Percentiles rank a stretch among this genome's conserved stretches.
Conservation (phyloP, 106 monocot species). For the Allium cepa region DNA sequence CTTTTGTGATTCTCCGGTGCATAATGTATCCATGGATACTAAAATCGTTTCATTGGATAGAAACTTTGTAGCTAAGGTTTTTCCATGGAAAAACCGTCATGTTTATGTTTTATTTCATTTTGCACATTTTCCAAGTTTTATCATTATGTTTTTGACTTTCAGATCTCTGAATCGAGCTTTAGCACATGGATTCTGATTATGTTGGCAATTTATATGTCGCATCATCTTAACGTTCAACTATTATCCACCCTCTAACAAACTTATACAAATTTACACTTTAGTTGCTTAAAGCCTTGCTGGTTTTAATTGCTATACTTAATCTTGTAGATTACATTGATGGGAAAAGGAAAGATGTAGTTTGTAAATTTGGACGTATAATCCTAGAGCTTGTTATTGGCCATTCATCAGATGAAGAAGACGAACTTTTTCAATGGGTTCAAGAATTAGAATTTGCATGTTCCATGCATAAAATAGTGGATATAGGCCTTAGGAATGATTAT, state of each 20-base stretch:
- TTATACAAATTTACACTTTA: too few species aligned
- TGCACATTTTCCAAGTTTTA: background rate
- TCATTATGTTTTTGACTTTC: conserved; percentile 14
- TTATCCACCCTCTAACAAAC: too few species aligned
- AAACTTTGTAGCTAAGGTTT: conserved; percentile 77
- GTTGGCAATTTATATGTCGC: conserved; percentile 12
- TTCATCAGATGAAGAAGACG: conserved; percentile 54
- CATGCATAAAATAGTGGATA: conserved; percentile 85
- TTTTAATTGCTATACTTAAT: conserved; percentile 2
- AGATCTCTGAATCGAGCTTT: conserved; percentile 48
- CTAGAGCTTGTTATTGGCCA: conserved; percentile 91
- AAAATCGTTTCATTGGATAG: conserved; percentile 59
- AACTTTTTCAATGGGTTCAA: conserved; percentile 76
- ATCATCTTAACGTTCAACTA: too few species aligned
- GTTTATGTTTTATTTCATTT: background rate
- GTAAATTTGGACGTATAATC: conserved; percentile 76
- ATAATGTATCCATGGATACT: conserved; percentile 51
- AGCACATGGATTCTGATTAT: background rate
- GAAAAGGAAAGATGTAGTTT: conserved; percentile 32
- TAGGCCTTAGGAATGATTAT: conserved; percentile 76
- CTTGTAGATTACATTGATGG: conserved; percentile 34
- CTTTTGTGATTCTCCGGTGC: conserved; percentile 70
- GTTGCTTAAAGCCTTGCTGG: too few species aligned
- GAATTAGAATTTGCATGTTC: conserved; percentile 40
- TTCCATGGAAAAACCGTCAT: background rate